Percentiles rank a stretch among this genome's conserved stretches.
These are phyloP conservation scores for Helichrysum umbraculigerum DNA, from an alignment of 129 eudicot genomes.

Conservation along the genomic window DNA sequence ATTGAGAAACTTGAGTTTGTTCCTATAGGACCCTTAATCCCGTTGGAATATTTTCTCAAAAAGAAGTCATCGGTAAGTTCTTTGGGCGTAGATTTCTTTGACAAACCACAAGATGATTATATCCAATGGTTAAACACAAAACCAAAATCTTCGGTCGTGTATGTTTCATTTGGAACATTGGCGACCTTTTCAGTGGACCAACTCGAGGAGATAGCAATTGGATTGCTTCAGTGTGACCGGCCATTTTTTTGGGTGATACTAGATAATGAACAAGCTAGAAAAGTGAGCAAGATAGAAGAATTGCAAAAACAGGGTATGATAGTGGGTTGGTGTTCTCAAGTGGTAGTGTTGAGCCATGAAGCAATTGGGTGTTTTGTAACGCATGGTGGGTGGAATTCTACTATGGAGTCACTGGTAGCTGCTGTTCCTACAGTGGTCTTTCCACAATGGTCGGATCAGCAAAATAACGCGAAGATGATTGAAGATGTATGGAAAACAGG, in stretches of 20 bases:
- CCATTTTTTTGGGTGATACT: constrained; percentile 59
- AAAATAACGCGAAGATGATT: constrained; percentile 57
- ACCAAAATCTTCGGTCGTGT: constrained; percentile 45
- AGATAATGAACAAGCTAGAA: constrained; percentile 37
- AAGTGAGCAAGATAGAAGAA: constrained; percentile 5
- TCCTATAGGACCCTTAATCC: constrained; percentile 60
- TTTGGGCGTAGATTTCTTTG: constrained; percentile 51
- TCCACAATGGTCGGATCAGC: constrained; percentile 75
- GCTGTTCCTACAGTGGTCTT: constrained; percentile 67
- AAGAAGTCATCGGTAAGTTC: background rate
- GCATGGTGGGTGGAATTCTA: constrained; percentile 75
- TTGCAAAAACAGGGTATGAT: constrained; percentile 34
- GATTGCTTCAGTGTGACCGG: constrained; percentile 25
- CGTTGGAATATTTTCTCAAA: constrained; percentile 38
- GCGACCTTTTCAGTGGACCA: constrained; percentile 34
- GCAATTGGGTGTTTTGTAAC: constrained; percentile 65
- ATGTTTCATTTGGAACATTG: constrained; percentile 66
- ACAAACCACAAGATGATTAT: constrained; percentile 11
- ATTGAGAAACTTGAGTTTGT: constrained; percentile 18
- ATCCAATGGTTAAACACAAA: constrained; percentile 49
- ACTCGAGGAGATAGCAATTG: constrained; percentile 52
- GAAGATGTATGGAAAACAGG: constrained; percentile 62
- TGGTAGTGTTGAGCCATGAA: constrained; percentile 42
- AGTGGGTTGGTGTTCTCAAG: constrained; percentile 53
- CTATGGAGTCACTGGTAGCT: constrained; percentile 45